These are phyloP conservation scores for Leccinum rimulosum DNA, from an alignment of 768 basidiomycete species.

Conservation along the genomic window DNA sequence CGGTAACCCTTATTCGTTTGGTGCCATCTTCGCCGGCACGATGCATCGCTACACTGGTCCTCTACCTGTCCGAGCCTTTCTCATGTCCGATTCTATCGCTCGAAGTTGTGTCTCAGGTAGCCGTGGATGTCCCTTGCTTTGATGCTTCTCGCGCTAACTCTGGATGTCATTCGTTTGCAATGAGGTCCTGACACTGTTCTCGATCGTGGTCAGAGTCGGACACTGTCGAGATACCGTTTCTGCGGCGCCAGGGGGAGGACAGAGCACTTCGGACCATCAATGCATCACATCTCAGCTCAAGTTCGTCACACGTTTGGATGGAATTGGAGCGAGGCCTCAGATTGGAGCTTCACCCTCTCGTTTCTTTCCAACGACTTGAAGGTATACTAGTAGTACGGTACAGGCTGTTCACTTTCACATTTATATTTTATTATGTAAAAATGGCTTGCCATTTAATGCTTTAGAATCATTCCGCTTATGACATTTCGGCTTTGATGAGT, in stretches of 20 bases:
- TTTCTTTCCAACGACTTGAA: too few species aligned
- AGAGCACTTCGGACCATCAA: neutral
- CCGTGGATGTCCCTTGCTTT: neutral
- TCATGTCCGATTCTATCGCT: conserved; percentile 12
- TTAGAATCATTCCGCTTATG: too few species aligned
- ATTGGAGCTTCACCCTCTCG: neutral
- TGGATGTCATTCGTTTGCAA: neutral
- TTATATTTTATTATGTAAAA: too few species aligned
- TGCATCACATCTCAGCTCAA: neutral
- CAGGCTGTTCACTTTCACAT: too few species aligned
- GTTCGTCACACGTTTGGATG: neutral
- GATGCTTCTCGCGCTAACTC: neutral
- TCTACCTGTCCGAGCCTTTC: conserved; percentile 11
- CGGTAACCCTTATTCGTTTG: conserved; percentile 12
- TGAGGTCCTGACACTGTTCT: conserved; percentile 16
- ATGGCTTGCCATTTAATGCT: too few species aligned
- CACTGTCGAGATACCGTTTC: neutral
- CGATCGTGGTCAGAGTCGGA: conserved; percentile 17
- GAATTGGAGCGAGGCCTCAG: neutral
- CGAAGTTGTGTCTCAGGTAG: conserved; percentile 16
- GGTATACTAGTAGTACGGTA: too few species aligned
- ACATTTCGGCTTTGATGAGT: too few species aligned
- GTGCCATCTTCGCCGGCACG: neutral
- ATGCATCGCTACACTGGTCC: conserved; percentile 8
- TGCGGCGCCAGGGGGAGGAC: neutral